Percentiles rank a stretch among this genome's conserved stretches.
These are phyloP conservation scores for Jamesozyma piceae DNA, from an alignment of 805 yeast species.

Conservation along the genomic window DNA sequence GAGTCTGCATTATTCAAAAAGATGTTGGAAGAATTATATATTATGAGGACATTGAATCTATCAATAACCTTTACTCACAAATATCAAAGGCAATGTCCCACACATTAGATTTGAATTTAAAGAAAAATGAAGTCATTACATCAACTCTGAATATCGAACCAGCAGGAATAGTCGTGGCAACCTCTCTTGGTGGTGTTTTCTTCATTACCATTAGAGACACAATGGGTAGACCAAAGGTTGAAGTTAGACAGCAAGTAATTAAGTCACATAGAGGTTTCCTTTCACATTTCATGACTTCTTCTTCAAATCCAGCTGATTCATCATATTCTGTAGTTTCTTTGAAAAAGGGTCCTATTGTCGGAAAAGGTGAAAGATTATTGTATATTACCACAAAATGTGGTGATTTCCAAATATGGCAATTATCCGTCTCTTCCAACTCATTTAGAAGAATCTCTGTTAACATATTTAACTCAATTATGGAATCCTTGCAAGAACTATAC, in stretches of 20 bases:
- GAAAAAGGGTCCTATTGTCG: constrained; percentile 42
- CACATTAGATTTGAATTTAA: constrained; percentile 15
- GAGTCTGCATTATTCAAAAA: constrained; percentile 57
- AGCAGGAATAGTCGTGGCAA: constrained; percentile 62
- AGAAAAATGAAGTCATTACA: constrained; percentile 42
- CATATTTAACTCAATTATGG: constrained; percentile 31
- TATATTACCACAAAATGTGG: constrained; percentile 37
- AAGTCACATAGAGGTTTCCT: constrained; percentile 32
- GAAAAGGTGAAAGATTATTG: constrained; percentile 41
- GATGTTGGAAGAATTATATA: constrained; percentile 51
- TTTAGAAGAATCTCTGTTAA: constrained; percentile 32
- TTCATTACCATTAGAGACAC: constrained; percentile 57
- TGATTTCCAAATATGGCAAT: constrained; percentile 40
- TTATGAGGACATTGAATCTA: constrained; percentile 58
- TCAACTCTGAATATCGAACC: constrained; percentile 57
- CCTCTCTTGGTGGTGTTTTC: constrained; percentile 58
- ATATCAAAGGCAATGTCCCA: constrained; percentile 24
- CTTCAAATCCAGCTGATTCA: constrained; percentile 4
- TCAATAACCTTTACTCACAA: constrained; percentile 23
- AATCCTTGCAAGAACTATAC: constrained; percentile 38
- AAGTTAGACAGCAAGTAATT: constrained; percentile 21
- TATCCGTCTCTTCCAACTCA: constrained; percentile 38
- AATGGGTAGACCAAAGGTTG: constrained; percentile 46
- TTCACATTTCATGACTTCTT: constrained; percentile 19
- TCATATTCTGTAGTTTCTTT: constrained; percentile 46